Evolutionary conservation across 164 flowering plant genomes (phyloP).

Genomic region (Aristolochia fimbriata): DNA sequence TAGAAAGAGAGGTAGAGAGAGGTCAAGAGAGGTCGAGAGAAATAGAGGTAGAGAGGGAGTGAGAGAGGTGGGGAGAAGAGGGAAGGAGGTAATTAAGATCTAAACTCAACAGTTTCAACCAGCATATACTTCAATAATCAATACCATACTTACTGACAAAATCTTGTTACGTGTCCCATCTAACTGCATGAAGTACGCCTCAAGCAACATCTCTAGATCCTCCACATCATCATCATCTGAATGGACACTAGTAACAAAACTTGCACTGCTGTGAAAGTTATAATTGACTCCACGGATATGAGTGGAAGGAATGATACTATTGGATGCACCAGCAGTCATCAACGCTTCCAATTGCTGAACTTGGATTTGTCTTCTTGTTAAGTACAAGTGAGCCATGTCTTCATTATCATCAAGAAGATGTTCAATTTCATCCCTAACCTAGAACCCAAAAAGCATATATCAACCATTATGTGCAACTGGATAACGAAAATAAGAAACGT

Average conservation of each 20-base stretch:
- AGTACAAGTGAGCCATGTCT: constrained; percentile 86
- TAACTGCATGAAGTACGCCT: constrained; percentile 96
- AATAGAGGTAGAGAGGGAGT: background rate
- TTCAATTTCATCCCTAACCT: constrained; percentile 97
- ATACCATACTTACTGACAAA: constrained; percentile 52
- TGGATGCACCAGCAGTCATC: constrained; percentile 34
- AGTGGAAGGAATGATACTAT: constrained; percentile 23
- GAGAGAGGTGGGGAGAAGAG: background rate
- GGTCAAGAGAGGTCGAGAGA: background rate
- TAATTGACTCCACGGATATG: constrained; percentile 43
- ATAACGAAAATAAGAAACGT: too few species aligned
- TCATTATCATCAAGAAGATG: constrained; percentile 94
- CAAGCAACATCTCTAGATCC: constrained; percentile 95
- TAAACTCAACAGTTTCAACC: background rate
- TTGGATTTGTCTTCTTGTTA: constrained; percentile 82
- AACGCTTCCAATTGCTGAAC: constrained; percentile 62
- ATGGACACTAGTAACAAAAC: constrained; percentile 45
- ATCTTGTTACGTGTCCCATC: constrained; percentile 93
- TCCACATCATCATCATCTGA: constrained; percentile 73
- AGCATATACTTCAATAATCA: too few species aligned
- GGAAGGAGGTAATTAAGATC: background rate
- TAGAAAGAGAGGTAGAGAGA: too few species aligned
- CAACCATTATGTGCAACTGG: background rate
- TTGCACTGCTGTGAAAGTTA: constrained; percentile 45
- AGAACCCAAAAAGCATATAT: constrained; percentile 1